Evolutionary conservation across 2,329 filamentous ascomycete species (phyloP).

Genomic region (Chaetomium sp.): DNA sequence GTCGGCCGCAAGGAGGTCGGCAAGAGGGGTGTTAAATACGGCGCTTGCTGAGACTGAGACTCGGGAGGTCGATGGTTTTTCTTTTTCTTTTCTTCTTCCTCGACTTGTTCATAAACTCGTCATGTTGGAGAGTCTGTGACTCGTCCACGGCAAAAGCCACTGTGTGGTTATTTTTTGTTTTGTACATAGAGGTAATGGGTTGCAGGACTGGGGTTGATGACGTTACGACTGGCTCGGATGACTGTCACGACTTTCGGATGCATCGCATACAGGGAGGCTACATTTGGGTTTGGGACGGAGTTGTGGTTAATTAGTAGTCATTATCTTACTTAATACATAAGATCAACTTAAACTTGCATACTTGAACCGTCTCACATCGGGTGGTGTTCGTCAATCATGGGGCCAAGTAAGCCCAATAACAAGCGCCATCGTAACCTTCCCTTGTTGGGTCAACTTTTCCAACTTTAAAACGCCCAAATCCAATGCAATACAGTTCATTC

Average conservation of each 20-base stretch:
- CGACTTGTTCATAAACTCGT: not conserved
- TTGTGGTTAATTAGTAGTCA: conserved; percentile 6
- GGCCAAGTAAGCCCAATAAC: too few relatives aligned
- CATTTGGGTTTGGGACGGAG: conserved; percentile 1
- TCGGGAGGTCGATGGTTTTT: not conserved
- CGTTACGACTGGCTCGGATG: conserved; percentile 30
- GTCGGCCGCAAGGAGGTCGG: conserved; percentile 72
- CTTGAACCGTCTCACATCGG: not conserved
- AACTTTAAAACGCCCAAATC: not conserved
- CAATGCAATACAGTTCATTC: not conserved
- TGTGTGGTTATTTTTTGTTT: conserved; percentile 14
- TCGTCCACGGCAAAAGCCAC: conserved; percentile 9
- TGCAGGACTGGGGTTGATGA: conserved; percentile 25
- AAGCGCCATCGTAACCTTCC: too few relatives aligned
- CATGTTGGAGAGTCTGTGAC: conserved; percentile 22
- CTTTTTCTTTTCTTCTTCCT: conserved; percentile 3
- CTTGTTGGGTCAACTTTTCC: too few relatives aligned
- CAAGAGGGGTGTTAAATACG: conserved; percentile 64
- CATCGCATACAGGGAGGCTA: conserved; percentile 7
- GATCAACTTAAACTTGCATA: not conserved
- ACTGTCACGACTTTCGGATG: conserved; percentile 21
- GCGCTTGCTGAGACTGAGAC: conserved; percentile 47
- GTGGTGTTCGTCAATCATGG: not conserved
- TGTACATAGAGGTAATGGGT: conserved; percentile 18
- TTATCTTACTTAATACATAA: conserved; percentile 16